These are phyloP conservation scores for Ophiocordyceps camponoti-saundersi DNA, from an alignment of 2,329 filamentous ascomycete species.

Conservation along the genomic window DNA sequence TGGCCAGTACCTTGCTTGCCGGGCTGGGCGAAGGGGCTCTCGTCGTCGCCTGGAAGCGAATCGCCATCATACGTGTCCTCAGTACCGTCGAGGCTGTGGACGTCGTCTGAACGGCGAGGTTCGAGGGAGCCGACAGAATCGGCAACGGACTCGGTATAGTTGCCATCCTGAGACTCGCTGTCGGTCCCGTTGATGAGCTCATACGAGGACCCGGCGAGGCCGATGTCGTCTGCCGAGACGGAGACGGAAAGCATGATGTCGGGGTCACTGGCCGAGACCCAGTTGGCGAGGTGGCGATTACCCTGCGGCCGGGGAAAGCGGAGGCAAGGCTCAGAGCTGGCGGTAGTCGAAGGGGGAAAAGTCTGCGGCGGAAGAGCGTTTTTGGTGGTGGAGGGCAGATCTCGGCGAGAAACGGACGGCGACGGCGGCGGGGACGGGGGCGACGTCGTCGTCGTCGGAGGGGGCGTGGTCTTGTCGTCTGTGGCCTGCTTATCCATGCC, in stretches of 20 bases:
- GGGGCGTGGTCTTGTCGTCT: conserved; percentile 7
- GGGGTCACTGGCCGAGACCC: conserved; percentile 39
- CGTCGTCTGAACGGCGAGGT: conserved; percentile 29
- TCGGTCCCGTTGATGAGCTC: conserved; percentile 38
- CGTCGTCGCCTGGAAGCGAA: conserved; percentile 17
- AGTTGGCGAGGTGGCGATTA: conserved; percentile 38
- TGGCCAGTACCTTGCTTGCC: not conserved
- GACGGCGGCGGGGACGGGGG: not conserved
- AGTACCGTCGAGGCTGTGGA: conserved; percentile 32
- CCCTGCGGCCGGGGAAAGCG: conserved; percentile 40
- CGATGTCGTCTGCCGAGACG: conserved; percentile 28
- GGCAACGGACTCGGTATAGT: conserved; percentile 26
- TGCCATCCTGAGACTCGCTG: conserved; percentile 33
- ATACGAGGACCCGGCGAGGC: conserved; percentile 37
- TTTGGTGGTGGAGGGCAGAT: conserved; percentile 6
- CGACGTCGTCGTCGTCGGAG: conserved; percentile 8
- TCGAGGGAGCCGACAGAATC: conserved; percentile 34
- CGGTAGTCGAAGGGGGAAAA: conserved; percentile 5
- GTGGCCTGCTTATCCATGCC: conserved; percentile 34
- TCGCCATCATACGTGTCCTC: conserved; percentile 29
- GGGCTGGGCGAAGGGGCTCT: conserved; percentile 1
- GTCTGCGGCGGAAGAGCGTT: not conserved
- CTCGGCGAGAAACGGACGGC: not conserved
- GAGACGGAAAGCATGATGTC: conserved; percentile 34
- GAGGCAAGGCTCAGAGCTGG: conserved; percentile 30